Evolutionary conservation across 2,329 filamentous ascomycete species (phyloP).

Genomic region (Ascochyta koolunga): DNA sequence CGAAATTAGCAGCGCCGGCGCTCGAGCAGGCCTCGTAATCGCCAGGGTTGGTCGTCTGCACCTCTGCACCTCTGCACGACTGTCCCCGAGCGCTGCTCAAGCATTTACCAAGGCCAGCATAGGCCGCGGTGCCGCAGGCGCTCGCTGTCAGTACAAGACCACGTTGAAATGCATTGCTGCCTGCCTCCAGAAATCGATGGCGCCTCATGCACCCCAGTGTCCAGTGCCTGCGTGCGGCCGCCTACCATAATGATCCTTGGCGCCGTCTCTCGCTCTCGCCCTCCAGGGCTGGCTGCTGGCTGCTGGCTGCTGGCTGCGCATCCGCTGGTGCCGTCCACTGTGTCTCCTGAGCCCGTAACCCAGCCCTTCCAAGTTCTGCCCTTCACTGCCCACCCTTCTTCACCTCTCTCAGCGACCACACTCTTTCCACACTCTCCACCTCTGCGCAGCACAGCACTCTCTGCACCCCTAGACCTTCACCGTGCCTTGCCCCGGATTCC

Average conservation of each 20-base stretch:
- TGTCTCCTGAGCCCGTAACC: conserved; percentile 2
- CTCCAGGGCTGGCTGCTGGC: conserved; percentile 1
- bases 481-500: conserved; percentile 19
- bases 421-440: conserved; percentile 11
- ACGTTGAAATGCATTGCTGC: not conserved
- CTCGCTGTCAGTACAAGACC: not conserved
- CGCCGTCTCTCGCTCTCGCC: not conserved
- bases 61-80: not conserved
- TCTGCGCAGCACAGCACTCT: conserved; percentile 9
- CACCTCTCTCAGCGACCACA: conserved; percentile 14
- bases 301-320: conserved; percentile 13
- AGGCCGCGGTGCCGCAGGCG: not conserved
- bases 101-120: conserved; percentile 6
- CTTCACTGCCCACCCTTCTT: not conserved
- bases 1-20: conserved; percentile 22
- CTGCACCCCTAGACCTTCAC: conserved; percentile 4
- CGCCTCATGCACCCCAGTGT: conserved; percentile 5
- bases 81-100: conserved; percentile 9
- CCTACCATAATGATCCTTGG: conserved; percentile 2
- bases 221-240: conserved; percentile 5
- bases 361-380: not conserved
- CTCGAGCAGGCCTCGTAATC: conserved; percentile 22
- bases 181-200: not conserved
- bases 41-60: conserved; percentile 12
- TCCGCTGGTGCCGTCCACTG: conserved; percentile 5